Evolutionary conservation across 192 early-diverging fungal species (phyloP).

Genomic region (Spizellomyces punctatus): DNA sequence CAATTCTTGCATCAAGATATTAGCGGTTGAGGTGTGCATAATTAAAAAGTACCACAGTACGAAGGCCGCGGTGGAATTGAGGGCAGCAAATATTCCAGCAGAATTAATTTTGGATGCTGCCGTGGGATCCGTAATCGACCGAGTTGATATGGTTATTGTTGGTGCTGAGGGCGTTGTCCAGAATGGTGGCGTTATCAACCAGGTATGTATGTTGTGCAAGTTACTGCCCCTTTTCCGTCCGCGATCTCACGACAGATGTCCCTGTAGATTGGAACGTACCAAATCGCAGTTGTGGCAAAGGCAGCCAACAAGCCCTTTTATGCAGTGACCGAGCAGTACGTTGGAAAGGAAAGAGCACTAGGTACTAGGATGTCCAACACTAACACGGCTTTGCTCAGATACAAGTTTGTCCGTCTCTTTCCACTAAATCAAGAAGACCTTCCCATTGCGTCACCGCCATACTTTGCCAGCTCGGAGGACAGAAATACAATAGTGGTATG

Average conservation of each 20-base stretch:
- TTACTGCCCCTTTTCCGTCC: background rate
- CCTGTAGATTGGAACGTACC: conserved; percentile 96
- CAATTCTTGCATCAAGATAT: background rate
- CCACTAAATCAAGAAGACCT: conserved; percentile 96
- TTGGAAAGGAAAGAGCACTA: background rate
- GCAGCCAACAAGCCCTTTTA: conserved; percentile 95
- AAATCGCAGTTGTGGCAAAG: conserved; percentile 92
- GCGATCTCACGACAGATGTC: background rate
- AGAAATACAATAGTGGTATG: conserved; percentile 7
- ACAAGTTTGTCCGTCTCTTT: conserved; percentile 95
- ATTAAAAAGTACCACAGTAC: background rate
- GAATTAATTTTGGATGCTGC: conserved; percentile 88
- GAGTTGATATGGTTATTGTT: conserved; percentile 94
- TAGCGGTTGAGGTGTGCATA: background rate
- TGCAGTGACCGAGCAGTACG: conserved; percentile 87
- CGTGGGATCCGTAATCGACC: conserved; percentile 91
- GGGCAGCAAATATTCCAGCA: conserved; percentile 75
- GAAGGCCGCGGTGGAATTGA: conserved; percentile 66
- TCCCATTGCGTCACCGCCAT: conserved; percentile 46
- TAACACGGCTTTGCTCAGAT: conserved; percentile 49
- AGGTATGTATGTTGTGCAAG: conserved; percentile 44
- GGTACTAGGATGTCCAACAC: too few species aligned
- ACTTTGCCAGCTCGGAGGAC: conserved; percentile 10
- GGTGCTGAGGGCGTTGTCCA: conserved; percentile 98
- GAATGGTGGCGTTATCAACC: conserved; percentile 96